Evolutionary conservation across 106 monocot genomes (phyloP).

Genomic region (Cymbidium sinense): DNA sequence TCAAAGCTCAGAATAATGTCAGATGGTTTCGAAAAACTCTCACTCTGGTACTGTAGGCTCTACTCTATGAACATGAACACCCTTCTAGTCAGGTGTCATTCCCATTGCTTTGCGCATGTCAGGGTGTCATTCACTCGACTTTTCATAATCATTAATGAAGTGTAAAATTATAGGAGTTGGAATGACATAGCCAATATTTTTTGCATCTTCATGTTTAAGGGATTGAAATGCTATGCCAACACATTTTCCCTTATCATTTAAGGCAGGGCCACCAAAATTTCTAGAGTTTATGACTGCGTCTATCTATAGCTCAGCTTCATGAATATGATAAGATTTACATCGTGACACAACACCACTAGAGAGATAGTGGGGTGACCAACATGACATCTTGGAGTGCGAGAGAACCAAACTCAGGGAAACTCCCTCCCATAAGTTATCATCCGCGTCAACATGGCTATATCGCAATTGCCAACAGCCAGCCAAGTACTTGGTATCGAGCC

Average conservation of each 20-base stretch:
- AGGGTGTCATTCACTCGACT: slow-evolving; percentile 86
- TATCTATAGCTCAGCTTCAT: slow-evolving; percentile 98
- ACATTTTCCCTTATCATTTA: slow-evolving; percentile 96
- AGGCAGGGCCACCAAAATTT: slow-evolving; percentile 98
- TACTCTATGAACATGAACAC: slow-evolving; percentile 83
- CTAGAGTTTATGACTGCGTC: slow-evolving; percentile 99
- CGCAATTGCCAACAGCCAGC: no score
- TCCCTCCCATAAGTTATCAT: slow-evolving; percentile 98
- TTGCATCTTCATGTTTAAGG: slow-evolving; percentile 93
- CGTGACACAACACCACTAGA: slow-evolving; percentile 98
- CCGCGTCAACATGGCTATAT: slow-evolving; percentile 84
- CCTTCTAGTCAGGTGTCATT: slow-evolving; percentile 77
- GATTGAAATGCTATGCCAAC: slow-evolving; percentile 99
- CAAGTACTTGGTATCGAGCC: no score
- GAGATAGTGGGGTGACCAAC: slow-evolving; percentile 98
- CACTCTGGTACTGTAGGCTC: slow-evolving; percentile 93
- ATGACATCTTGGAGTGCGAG: slow-evolving; percentile 97
- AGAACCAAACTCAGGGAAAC: slow-evolving; percentile 84
- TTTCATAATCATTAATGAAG: slow-evolving; percentile 96
- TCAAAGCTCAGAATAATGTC: slow-evolving; percentile 97
- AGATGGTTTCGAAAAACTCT: slow-evolving; percentile 68
- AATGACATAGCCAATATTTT: slow-evolving; percentile 99
- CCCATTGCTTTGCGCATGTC: slow-evolving; percentile 96
- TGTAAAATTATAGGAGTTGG: slow-evolving; percentile 94
- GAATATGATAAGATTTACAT: slow-evolving; percentile 97